Evolutionary conservation across 352 stramenopile species (phyloP).

Genomic region (Paralagenidium karlingii): DNA sequence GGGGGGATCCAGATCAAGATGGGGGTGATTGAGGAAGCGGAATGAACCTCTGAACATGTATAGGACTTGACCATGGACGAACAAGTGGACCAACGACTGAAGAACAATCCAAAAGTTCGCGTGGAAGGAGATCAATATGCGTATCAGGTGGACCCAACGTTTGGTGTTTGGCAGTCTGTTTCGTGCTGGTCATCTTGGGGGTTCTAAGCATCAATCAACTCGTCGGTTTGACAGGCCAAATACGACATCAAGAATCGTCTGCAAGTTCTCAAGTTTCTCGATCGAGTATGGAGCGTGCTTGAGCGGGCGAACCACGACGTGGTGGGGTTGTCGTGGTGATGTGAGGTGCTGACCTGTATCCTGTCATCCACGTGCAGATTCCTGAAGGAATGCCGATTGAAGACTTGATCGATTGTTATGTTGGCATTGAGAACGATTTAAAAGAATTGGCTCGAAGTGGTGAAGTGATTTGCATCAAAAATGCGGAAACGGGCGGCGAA

Average conservation of each 20-base stretch:
- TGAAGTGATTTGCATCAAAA: conserved; percentile 80
- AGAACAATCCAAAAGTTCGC: conserved; percentile 81
- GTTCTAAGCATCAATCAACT: background rate
- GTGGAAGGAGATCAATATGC: conserved; percentile 63
- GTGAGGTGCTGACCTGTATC: background rate
- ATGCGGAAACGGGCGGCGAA: conserved; percentile 56
- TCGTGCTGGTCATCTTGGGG: background rate
- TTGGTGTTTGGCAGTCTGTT: background rate
- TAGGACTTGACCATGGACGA: conserved; percentile 71
- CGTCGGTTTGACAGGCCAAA: conserved; percentile 34
- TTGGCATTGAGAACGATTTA: conserved; percentile 62
- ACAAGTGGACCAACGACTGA: conserved; percentile 71
- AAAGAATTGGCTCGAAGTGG: conserved; percentile 55
- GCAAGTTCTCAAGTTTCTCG: conserved; percentile 65
- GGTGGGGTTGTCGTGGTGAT: background rate
- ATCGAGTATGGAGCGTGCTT: conserved; percentile 25
- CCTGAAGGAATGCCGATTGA: conserved; percentile 71
- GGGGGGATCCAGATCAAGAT: background rate
- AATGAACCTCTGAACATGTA: background rate
- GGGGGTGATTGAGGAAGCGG: background rate
- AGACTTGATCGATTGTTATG: conserved; percentile 76
- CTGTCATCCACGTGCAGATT: conserved; percentile 18
- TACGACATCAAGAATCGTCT: conserved; percentile 80
- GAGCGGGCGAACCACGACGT: background rate
- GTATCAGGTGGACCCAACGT: conserved; percentile 36